These are phyloP conservation scores for Nymphaea colorata DNA, from an alignment of 164 flowering plant species.

Conservation along the genomic window DNA sequence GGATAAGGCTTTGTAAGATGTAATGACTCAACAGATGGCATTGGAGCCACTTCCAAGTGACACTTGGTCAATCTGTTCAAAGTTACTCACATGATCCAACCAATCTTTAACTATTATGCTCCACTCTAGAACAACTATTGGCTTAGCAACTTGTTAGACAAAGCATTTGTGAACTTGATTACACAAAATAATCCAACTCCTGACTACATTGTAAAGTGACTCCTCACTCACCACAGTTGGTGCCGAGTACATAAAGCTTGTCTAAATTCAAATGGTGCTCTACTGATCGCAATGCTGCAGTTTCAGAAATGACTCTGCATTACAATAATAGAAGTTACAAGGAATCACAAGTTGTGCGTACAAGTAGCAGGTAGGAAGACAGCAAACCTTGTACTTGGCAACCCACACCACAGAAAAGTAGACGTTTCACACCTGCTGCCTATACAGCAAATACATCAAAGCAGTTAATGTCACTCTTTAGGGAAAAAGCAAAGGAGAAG, in stretches of 20 bases:
- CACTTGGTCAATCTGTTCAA: no score
- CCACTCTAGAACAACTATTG: no score
- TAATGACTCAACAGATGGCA: neutral
- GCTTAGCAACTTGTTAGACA: no score
- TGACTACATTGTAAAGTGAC: neutral
- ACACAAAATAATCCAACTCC: no score
- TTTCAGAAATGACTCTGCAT: conserved; percentile 78
- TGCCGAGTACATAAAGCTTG: conserved; percentile 93
- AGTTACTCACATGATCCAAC: no score
- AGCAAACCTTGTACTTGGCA: conserved; percentile 93
- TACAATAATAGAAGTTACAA: conserved; percentile 51
- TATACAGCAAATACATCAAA: conserved; percentile 14
- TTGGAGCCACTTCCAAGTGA: neutral
- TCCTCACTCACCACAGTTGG: conserved; percentile 78
- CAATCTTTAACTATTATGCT: no score
- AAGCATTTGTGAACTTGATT: no score
- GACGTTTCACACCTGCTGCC: conserved; percentile 96
- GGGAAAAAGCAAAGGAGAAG: neutral
- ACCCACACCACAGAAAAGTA: conserved; percentile 98
- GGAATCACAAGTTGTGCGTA: conserved; percentile 9
- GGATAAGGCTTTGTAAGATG: neutral
- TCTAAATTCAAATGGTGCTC: conserved; percentile 87
- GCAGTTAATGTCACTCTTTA: neutral
- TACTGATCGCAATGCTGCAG: conserved; percentile 96
- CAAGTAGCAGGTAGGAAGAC: conserved; percentile 4